These are phyloP conservation scores for Thozetella sp. DNA, from an alignment of 495 filamentous ascomycete genomes.

Conservation along the genomic window DNA sequence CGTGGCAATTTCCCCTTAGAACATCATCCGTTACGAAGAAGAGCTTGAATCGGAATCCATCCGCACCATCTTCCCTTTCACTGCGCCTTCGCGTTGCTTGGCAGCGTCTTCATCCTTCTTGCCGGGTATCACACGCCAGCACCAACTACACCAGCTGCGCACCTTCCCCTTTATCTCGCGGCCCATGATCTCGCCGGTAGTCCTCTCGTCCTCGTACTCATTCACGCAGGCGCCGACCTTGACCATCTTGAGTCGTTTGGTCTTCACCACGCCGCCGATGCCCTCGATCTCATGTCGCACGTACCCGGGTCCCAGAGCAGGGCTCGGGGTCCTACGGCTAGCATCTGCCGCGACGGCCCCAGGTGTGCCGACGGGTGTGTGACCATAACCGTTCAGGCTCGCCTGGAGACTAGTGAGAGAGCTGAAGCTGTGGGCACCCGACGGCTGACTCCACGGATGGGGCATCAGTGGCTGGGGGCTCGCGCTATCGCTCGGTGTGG, in stretches of 20 bases:
- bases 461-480: conserved; percentile 6
- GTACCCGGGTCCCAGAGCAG: conserved; percentile 64
- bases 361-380: conserved; percentile 3
- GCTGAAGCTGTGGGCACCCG: not conserved
- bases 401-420: not conserved
- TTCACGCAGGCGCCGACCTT: conserved; percentile 79
- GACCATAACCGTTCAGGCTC: not conserved
- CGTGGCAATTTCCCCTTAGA: no score
- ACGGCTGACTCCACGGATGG: not conserved
- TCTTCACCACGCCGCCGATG: conserved; percentile 82
- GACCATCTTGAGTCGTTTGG: conserved; percentile 74
- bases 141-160: conserved; percentile 72
- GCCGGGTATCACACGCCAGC: conserved; percentile 57
- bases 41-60: not conserved
- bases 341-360: conserved; percentile 11
- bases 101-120: conserved; percentile 30
- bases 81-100: conserved; percentile 7
- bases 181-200: conserved; percentile 50
- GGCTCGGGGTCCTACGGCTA: conserved; percentile 34
- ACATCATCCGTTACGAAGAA: not conserved
- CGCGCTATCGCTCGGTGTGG: not conserved
- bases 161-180: conserved; percentile 55
- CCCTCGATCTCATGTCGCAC: conserved; percentile 84
- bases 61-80: conserved; percentile 5
- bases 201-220: conserved; percentile 79